A percentile compares a stretch with the other conserved stretches of the same genome.
Conservation (phyloP, 2,329 filamentous ascomycete genomes). For the Metarhizium brunneum region DNA sequence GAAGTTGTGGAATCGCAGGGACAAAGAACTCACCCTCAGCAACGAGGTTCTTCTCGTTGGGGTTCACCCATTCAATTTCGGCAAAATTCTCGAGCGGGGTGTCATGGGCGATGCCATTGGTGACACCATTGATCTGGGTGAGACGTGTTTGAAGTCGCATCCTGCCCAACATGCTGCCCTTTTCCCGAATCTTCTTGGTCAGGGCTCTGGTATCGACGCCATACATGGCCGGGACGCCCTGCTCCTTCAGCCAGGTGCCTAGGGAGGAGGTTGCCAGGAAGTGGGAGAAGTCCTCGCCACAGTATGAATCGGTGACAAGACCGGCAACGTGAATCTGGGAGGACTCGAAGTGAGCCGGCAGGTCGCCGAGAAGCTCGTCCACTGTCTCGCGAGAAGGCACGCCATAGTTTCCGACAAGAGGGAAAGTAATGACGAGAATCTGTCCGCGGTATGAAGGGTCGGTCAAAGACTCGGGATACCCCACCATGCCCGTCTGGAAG, state of each 20-base stretch:
- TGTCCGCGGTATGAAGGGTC: slow-evolving; percentile 85
- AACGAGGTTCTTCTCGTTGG: slow-evolving; percentile 87
- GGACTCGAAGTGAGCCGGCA: slow-evolving; percentile 90
- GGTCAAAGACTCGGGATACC: slow-evolving; percentile 89
- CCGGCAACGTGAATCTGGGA: slow-evolving; percentile 88
- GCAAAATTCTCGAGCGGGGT: slow-evolving; percentile 51
- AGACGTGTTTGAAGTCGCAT: slow-evolving; percentile 60
- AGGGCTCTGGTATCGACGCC: slow-evolving; percentile 88
- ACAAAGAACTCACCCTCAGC: slow-evolving; percentile 67
- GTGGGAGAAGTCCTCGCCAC: slow-evolving; percentile 92
- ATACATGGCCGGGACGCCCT: slow-evolving; percentile 87
- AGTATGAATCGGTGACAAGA: slow-evolving; percentile 82
- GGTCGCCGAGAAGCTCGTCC: slow-evolving; percentile 74
- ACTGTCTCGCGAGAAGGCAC: slow-evolving; percentile 79
- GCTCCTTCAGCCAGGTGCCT: slow-evolving; percentile 92
- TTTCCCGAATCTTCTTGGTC: slow-evolving; percentile 87
- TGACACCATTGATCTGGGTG: slow-evolving; percentile 31
- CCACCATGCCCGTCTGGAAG: slow-evolving; percentile 99
- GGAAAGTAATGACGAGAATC: slow-evolving; percentile 94
- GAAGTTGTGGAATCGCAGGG: slow-evolving; percentile 8
- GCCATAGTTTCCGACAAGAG: slow-evolving; percentile 93
- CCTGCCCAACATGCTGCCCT: slow-evolving; percentile 93
- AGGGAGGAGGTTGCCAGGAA: slow-evolving; percentile 85
- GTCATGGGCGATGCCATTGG: slow-evolving; percentile 21
- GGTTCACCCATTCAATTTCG: slow-evolving; percentile 78